A percentile compares a stretch with the other conserved stretches of the same genome.
phyloP scores from a whole-genome alignment of 2,329 filamentous ascomycete species.

The Epicoccum nigrum region DNA sequence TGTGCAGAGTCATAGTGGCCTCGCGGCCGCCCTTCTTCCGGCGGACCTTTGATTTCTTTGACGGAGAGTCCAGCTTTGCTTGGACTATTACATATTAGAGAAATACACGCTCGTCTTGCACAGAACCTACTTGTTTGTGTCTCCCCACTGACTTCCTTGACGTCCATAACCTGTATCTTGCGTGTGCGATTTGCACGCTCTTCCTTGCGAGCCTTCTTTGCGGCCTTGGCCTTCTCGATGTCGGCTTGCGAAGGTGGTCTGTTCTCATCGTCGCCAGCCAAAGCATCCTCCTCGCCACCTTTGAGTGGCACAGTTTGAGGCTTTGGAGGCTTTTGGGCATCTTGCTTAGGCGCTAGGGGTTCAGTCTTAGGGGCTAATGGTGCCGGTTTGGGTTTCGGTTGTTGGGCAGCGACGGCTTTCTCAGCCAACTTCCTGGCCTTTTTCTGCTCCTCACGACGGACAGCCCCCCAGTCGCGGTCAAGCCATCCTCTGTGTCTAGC shows the following conservation, averaged over 20 bases:
- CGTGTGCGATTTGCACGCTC: constrained; percentile 57
- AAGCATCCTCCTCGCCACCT: constrained; percentile 41
- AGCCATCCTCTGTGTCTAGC: constrained; percentile 75
- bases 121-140: constrained; percentile 81
- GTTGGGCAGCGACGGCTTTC: constrained; percentile 19
- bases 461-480: constrained; percentile 58
- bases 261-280: constrained; percentile 54
- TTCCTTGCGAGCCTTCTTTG: constrained; percentile 55
- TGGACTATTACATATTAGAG: constrained; percentile 67
- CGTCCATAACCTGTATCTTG: constrained; percentile 77
- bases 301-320: constrained; percentile 42
- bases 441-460: constrained; percentile 36
- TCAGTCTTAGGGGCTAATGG: constrained; percentile 4
- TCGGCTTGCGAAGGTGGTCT: constrained; percentile 54
- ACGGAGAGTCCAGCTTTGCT: constrained; percentile 89
- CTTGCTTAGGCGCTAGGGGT: constrained; percentile 26
- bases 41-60: constrained; percentile 71
- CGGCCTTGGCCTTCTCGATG: constrained; percentile 63
- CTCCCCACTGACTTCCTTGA: constrained; percentile 70
- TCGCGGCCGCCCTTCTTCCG: constrained; percentile 77
- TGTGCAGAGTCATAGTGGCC: constrained; percentile 98
- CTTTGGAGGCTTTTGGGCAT: constrained; percentile 24
- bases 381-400: constrained; percentile 17
- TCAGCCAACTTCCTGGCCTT: constrained; percentile 35
- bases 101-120: neutral